These are phyloP conservation scores for Brettanomyces naardenensis DNA, from an alignment of 805 yeast species.

Conservation along the genomic window DNA sequence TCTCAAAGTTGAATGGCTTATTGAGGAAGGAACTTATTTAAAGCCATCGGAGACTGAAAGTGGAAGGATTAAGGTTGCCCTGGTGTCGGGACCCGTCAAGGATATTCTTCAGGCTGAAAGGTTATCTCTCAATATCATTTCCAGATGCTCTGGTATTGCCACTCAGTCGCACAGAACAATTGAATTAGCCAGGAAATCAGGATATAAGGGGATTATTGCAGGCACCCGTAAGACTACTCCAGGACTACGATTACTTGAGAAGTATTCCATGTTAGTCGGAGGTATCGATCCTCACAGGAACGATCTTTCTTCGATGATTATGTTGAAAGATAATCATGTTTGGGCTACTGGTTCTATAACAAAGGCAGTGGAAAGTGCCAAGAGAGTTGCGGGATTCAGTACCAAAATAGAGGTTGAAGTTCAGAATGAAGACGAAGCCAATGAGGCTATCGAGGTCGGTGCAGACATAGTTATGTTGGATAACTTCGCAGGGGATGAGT, in stretches of 20 bases:
- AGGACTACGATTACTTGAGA: conserved; percentile 80
- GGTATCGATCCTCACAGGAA: conserved; percentile 91
- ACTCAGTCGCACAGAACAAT: conserved; percentile 58
- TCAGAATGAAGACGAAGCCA: conserved; percentile 75
- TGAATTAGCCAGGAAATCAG: conserved; percentile 52
- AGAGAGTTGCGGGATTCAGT: conserved; percentile 79
- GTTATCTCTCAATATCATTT: conserved; percentile 71
- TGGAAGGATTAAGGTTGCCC: conserved; percentile 67
- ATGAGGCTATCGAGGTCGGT: conserved; percentile 89
- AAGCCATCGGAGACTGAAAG: conserved; percentile 29
- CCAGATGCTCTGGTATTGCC: conserved; percentile 84
- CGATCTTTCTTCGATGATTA: conserved; percentile 88
- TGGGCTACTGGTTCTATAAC: conserved; percentile 92
- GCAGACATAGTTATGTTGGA: conserved; percentile 96
- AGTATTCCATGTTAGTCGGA: conserved; percentile 91
- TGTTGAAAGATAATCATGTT: conserved; percentile 92
- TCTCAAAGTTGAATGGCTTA: conserved; percentile 63
- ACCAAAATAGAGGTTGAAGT: conserved; percentile 91
- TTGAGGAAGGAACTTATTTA: conserved; percentile 58
- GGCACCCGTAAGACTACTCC: conserved; percentile 98
- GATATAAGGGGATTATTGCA: conserved; percentile 80
- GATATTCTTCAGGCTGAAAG: conserved; percentile 79
- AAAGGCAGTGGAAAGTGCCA: conserved; percentile 69
- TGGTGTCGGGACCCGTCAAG: conserved; percentile 72
- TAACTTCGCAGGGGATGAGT: conserved; percentile 63